Conservation (phyloP, 805 yeast species). For the Blastobotrys peoriensis region DNA sequence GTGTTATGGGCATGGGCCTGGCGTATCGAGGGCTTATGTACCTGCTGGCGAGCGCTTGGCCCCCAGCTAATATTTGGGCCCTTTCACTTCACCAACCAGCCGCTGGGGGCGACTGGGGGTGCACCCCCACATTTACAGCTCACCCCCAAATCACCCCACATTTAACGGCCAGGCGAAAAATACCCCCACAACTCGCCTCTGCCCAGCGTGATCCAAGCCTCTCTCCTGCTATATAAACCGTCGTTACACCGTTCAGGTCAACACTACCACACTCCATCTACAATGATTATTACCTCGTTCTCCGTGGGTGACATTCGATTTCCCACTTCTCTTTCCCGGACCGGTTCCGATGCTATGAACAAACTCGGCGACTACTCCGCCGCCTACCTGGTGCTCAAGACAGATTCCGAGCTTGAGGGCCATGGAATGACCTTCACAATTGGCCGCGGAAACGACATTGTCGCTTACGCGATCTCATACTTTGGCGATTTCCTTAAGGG, state of each 20-base stretch:
- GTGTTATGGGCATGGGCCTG: too few relatives aligned
- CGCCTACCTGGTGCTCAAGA: constrained; percentile 30
- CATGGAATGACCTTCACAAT: constrained; percentile 39
- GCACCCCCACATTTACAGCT: too few relatives aligned
- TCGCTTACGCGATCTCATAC: constrained; percentile 30
- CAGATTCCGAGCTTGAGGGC: constrained; percentile 30
- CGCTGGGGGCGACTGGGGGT: too few relatives aligned
- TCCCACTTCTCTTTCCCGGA: constrained; percentile 35
- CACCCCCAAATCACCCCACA: not conserved
- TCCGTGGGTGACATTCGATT: constrained; percentile 31
- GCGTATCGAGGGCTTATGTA: too few relatives aligned
- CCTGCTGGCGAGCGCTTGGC: too few relatives aligned
- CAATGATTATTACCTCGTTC: constrained; percentile 26
- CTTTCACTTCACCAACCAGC: too few relatives aligned
- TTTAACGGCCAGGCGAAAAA: not conserved
- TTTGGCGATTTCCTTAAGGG: constrained; percentile 33
- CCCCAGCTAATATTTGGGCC: too few relatives aligned
- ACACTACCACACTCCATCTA: too few relatives aligned
- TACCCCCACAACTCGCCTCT: not conserved
- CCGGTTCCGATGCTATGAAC: constrained; percentile 39
- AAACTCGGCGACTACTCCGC: constrained; percentile 35
- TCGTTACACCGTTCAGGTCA: not conserved
- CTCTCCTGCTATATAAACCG: not conserved
- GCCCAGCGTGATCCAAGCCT: not conserved
- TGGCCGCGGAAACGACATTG: constrained; percentile 35